These are phyloP conservation scores for Boletus rex-veris DNA, from an alignment of 768 basidiomycete species.

Conservation along the genomic window DNA sequence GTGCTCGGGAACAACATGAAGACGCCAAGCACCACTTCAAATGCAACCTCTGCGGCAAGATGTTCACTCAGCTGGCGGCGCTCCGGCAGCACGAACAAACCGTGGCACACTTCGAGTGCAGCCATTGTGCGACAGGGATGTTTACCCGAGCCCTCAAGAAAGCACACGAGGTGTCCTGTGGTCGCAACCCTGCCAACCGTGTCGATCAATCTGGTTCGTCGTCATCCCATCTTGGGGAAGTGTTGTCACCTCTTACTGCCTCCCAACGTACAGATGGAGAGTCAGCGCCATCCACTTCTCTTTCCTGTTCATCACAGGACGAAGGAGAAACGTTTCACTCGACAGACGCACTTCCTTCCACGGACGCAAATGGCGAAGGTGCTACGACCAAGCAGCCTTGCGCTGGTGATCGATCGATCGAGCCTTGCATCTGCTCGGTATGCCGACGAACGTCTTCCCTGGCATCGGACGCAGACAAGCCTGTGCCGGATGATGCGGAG, in stretches of 20 bases:
- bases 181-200: constrained; percentile 4
- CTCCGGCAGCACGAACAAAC: background rate
- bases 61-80: background rate
- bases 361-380: background rate
- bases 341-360: background rate
- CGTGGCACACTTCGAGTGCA: constrained; percentile 3
- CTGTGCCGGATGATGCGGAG: background rate
- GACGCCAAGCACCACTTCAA: background rate
- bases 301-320: constrained; percentile 4
- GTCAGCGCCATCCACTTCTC: background rate
- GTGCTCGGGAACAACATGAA: constrained; percentile 11
- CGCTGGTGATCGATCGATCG: background rate
- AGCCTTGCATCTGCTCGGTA: constrained; percentile 1
- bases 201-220: background rate
- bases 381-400: background rate
- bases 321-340: constrained; percentile 11
- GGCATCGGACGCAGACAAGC: background rate
- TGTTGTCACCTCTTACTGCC: background rate
- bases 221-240: background rate
- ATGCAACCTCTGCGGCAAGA: background rate
- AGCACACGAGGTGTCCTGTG: constrained; percentile 8
- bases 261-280: background rate
- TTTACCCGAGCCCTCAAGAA: background rate
- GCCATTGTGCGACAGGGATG: background rate
- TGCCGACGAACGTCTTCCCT: constrained; percentile 3